phyloP scores from a whole-genome alignment of 75 land plant genomes.

The Pseudotsuga menziesii region DNA sequence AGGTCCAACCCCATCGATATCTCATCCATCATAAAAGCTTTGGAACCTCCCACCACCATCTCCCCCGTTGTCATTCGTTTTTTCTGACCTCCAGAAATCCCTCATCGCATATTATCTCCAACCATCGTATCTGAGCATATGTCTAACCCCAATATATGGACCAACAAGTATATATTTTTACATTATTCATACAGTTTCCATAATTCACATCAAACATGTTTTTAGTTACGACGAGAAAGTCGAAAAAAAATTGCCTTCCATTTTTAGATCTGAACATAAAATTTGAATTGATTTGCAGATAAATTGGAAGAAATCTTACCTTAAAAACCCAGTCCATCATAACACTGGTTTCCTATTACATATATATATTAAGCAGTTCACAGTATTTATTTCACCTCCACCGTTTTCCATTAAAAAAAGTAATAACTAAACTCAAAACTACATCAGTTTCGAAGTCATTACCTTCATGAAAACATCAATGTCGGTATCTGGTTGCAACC shows the following conservation, averaged over 20 bases:
- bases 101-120: background rate
- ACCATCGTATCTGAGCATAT: background rate
- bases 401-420: background rate
- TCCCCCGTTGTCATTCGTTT: slow-evolving; percentile 14
- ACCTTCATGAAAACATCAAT: slow-evolving; percentile 70
- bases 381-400: slow-evolving; percentile 7
- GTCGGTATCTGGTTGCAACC: slow-evolving; percentile 61
- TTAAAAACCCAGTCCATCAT: slow-evolving; percentile 34
- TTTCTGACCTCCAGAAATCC: slow-evolving; percentile 1
- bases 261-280: no score
- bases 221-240: background rate
- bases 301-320: slow-evolving; percentile 15
- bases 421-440: background rate
- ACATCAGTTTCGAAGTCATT: background rate
- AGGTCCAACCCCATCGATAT: slow-evolving; percentile 9
- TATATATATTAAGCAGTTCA: slow-evolving; percentile 22
- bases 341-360: slow-evolving; percentile 24
- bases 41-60: slow-evolving; percentile 60
- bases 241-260: no score
- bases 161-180: no score
- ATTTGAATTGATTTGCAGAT: no score
- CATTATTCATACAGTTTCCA: no score
- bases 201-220: no score
- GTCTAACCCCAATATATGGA: background rate
- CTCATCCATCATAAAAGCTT: slow-evolving; percentile 78